A percentile compares a stretch with the other conserved stretches of the same genome.
These are phyloP conservation scores for Cyclospora cayetanensis DNA, from an alignment of 169 alveolate genomes.

Conservation along the genomic window DNA sequence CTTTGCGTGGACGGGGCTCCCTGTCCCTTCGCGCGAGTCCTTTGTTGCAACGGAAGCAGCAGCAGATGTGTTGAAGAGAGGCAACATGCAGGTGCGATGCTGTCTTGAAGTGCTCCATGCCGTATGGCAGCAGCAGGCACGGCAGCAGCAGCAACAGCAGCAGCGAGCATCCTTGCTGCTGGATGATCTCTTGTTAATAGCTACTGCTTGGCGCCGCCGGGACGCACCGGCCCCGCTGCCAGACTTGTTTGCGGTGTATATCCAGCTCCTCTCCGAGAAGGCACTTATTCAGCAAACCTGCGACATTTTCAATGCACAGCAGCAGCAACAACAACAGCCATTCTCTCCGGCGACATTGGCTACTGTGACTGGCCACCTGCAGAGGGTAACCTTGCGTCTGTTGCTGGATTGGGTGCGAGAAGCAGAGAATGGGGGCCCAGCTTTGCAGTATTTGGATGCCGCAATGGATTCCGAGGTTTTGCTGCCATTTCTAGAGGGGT, in stretches of 20 bases:
- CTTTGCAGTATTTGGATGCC: neutral
- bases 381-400: conserved; percentile 48
- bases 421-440: conserved; percentile 22
- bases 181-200: neutral
- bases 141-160: conserved; percentile 42
- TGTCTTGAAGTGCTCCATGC: conserved; percentile 62
- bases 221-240: neutral
- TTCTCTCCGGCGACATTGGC: neutral
- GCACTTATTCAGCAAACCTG: conserved; percentile 29
- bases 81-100: conserved; percentile 46
- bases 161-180: neutral
- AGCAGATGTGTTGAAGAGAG: conserved; percentile 36
- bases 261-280: conserved; percentile 16
- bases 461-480: neutral
- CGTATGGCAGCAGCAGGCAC: conserved; percentile 14
- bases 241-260: neutral
- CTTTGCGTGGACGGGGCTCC: conserved; percentile 40
- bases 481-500: neutral
- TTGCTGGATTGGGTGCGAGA: conserved; percentile 37
- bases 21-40: neutral
- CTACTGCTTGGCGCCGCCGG: neutral
- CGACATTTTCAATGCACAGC: conserved; percentile 25
- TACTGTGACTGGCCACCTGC: neutral
- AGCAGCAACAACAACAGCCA: conserved; percentile 32
- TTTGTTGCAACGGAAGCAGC: conserved; percentile 40